Base-by-base conservation (phyloP, 495 filamentous ascomycete species). In the Podospora tetraspora region DNA sequence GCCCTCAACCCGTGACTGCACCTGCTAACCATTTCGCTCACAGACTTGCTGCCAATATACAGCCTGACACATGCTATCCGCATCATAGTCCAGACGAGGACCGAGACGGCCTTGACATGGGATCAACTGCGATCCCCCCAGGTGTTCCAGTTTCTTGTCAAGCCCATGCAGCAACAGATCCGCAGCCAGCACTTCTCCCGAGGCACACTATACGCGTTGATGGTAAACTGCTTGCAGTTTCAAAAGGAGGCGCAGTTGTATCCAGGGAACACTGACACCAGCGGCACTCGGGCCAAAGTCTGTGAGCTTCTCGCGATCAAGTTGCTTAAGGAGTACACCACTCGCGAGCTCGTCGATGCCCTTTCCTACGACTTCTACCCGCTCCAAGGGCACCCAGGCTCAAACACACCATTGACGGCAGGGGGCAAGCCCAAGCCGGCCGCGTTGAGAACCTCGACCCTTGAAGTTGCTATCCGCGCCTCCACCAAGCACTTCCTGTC, bases 141-240 rank as follows among this genome's bases (percentile, higher is more conserved):
- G 75, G 90, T 98, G 37, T 97, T 92, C 19, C 93, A 96, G 77
- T 98, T 98, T 75, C 84, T 98, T 24, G 85, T 97, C 72, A 98
- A 97, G 81, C 94, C 94, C 3, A 86, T 88, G 81, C 92, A 93
- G 77, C 91, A 93, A 69, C 90, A 93, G 72, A 91, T 96, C 52
- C 86, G 87, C 64, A 84, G 83, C 24, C 87, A 89, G 22, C 91
- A 96, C 77, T 92, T 96, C 71, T 92, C 90, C 16, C 87, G 90
- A 57, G 94, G 90, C 12, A 95, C 92, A 2, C 75, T 97, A 37
- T 98, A 96, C 79, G 91, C 92, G 3, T 78, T 98, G 69, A 89
- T 97, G 85, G 92, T 92, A 24, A 98, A 98, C 74, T 94, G 92
- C 71, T 82, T 97, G 34, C 94, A 97, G 77, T 98, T 97, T 79